Conservation (phyloP, 257 asterid genomes). For the Thymus quinquecostatus region DNA sequence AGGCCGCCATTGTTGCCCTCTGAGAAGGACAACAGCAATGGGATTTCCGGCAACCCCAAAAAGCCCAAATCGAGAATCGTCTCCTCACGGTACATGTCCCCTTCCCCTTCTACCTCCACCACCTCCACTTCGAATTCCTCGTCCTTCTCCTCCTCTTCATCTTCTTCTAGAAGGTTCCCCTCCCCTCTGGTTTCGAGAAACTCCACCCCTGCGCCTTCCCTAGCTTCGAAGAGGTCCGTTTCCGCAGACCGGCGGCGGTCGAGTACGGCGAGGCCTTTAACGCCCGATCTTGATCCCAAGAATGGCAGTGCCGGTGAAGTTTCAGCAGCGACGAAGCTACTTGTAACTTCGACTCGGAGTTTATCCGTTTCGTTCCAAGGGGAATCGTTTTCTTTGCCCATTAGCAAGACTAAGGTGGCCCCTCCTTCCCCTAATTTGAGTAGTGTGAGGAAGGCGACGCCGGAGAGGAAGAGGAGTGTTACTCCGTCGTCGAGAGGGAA, state of each 20-base stretch:
- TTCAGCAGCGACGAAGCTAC: constrained; percentile 75
- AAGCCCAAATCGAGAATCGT: constrained; percentile 79
- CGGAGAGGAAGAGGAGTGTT: constrained; percentile 67
- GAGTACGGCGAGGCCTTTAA: constrained; percentile 47
- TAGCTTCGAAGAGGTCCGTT: constrained; percentile 73
- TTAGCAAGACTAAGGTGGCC: constrained; percentile 78
- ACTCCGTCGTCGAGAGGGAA: constrained; percentile 65
- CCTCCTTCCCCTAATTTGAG: constrained; percentile 73
- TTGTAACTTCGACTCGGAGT: constrained; percentile 83
- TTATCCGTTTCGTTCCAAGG: constrained; percentile 96
- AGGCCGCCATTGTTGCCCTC: constrained; percentile 88
- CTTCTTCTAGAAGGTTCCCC: constrained; percentile 74
- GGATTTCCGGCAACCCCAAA: constrained; percentile 49
- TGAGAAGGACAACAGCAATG: constrained; percentile 68
- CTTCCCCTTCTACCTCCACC: constrained; percentile 89
- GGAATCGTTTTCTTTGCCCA: constrained; percentile 79
- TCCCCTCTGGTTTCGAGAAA: constrained; percentile 71
- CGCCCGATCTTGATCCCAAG: constrained; percentile 68
- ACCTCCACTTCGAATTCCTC: constrained; percentile 77
- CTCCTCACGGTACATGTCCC: constrained; percentile 87
- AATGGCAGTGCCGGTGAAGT: constrained; percentile 48
- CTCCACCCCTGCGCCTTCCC: constrained; percentile 52
- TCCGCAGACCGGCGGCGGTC: constrained; percentile 84
- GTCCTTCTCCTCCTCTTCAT: constrained; percentile 62
- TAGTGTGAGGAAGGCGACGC: constrained; percentile 71